Percentiles rank a stretch among this genome's conserved stretches.
Conservation (phyloP, 1,284 basidiomycete genomes). For the Vanrija pseudolonga region DNA sequence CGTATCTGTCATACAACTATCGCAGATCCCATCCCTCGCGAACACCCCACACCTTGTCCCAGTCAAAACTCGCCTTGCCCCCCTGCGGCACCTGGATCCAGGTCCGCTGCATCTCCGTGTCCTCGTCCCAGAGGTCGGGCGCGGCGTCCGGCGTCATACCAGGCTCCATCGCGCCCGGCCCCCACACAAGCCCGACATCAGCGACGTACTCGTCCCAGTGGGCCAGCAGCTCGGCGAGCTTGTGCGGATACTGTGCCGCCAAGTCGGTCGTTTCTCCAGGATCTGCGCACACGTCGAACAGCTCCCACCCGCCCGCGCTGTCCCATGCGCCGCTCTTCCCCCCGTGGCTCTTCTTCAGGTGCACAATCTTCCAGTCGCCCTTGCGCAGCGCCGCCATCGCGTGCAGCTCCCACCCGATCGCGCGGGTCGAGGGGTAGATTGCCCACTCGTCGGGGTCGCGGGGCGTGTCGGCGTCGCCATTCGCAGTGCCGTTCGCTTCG, state of each 20-base stretch:
- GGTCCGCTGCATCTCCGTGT: constrained; percentile 4
- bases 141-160: not conserved
- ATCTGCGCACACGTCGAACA: constrained; percentile 29
- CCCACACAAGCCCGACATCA: constrained; percentile 13
- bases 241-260: constrained; percentile 12
- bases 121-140: constrained; percentile 3
- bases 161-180: constrained; percentile 5
- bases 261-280: constrained; percentile 32
- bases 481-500: not conserved
- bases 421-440: not conserved
- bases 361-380: constrained; percentile 30
- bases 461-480: not conserved
- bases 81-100: not conserved
- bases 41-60: not conserved
- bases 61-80: not conserved
- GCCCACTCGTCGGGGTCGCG: not conserved
- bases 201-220: constrained; percentile 16
- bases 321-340: constrained; percentile 2
- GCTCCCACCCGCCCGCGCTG: constrained; percentile 25
- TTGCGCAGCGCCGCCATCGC: constrained; percentile 25
- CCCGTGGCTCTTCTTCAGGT: constrained; percentile 9
- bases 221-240: constrained; percentile 21
- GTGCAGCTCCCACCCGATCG: constrained; percentile 11
- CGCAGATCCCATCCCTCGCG: too few relatives aligned
- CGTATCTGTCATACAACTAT: not conserved